Conservation (phyloP, 495 filamentous ascomycete genomes). For the Pseudomonodictys pantanalensis region DNA sequence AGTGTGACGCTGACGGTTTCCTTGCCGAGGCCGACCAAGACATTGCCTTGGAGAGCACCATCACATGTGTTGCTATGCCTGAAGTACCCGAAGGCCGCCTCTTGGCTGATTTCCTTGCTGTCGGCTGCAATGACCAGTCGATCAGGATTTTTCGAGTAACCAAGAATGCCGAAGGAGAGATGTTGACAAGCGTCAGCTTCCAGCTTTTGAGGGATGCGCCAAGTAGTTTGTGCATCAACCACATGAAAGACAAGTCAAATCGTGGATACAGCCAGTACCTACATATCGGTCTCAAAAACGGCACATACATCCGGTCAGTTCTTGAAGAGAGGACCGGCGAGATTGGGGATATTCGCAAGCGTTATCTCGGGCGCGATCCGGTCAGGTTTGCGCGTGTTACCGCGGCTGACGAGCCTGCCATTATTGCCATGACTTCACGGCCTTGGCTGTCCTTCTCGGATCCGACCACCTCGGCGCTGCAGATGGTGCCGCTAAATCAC, state of each 20-base stretch:
- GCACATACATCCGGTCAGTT: constrained; percentile 90
- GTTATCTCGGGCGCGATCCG: constrained; percentile 85
- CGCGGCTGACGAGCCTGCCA: constrained; percentile 79
- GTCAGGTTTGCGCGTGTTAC: constrained; percentile 83
- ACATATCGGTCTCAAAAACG: constrained; percentile 92
- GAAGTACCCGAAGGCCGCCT: constrained; percentile 85
- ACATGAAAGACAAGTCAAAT: constrained; percentile 84
- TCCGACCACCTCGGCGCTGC: constrained; percentile 75
- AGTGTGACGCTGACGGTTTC: constrained; percentile 87
- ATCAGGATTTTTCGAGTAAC: constrained; percentile 89
- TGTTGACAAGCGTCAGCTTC: constrained; percentile 82
- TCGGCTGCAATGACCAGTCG: constrained; percentile 94
- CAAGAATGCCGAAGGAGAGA: constrained; percentile 67
- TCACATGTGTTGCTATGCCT: constrained; percentile 90
- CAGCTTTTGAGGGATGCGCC: constrained; percentile 89
- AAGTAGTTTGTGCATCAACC: constrained; percentile 85
- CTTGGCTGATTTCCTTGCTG: constrained; percentile 84
- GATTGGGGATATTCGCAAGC: constrained; percentile 86
- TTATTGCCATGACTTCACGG: constrained; percentile 83
- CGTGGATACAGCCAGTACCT: constrained; percentile 80
- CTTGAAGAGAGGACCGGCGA: constrained; percentile 93
- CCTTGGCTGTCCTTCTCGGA: constrained; percentile 93
- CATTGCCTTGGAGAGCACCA: constrained; percentile 91
- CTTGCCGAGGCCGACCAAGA: constrained; percentile 94
- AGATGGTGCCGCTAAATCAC: constrained; percentile 88